Conservation (phyloP, 1,284 basidiomycete genomes). For the Albatrellus sp. region DNA sequence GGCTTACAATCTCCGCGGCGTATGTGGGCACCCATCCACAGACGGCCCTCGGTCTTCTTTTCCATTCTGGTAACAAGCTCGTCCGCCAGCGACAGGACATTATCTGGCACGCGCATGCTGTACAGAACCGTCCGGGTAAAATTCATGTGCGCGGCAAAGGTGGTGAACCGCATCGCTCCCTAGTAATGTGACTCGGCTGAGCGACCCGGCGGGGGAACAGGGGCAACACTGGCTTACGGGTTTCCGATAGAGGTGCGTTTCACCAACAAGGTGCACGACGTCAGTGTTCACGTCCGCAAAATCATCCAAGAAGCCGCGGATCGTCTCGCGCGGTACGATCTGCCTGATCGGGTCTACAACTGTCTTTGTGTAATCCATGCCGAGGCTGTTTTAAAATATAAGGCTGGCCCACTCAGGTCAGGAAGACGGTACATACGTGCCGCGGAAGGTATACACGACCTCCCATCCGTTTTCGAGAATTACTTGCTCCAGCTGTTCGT, state of each 20-base stretch:
- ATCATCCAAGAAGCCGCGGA: constrained; percentile 28
- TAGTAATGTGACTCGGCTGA: constrained; percentile 7
- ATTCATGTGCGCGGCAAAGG: constrained; percentile 15
- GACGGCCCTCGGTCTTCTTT: constrained; percentile 20
- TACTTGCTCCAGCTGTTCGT: constrained; percentile 18
- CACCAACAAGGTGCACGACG: constrained; percentile 28
- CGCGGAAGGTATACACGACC: constrained; percentile 23
- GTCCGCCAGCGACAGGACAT: constrained; percentile 21
- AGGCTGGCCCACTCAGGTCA: too few species aligned
- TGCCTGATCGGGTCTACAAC: constrained; percentile 24
- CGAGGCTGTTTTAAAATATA: constrained; percentile 16
- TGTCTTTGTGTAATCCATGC: constrained; percentile 27
- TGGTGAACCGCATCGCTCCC: constrained; percentile 29
- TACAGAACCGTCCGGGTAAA: constrained; percentile 26
- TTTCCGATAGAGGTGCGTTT: constrained; percentile 27
- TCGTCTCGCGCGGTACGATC: constrained; percentile 18
- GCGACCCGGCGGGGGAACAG: neutral
- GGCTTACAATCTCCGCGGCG: constrained; percentile 31
- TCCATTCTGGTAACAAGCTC: constrained; percentile 23
- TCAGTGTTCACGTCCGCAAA: constrained; percentile 20
- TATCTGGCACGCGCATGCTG: constrained; percentile 19
- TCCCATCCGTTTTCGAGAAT: constrained; percentile 25
- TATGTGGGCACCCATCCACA: constrained; percentile 37
- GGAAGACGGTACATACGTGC: constrained; percentile 19
- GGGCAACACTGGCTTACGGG: constrained; percentile 18